Evolutionary conservation across 2,329 filamentous ascomycete species (phyloP).

Genomic region (Aspergillus udagawae): DNA sequence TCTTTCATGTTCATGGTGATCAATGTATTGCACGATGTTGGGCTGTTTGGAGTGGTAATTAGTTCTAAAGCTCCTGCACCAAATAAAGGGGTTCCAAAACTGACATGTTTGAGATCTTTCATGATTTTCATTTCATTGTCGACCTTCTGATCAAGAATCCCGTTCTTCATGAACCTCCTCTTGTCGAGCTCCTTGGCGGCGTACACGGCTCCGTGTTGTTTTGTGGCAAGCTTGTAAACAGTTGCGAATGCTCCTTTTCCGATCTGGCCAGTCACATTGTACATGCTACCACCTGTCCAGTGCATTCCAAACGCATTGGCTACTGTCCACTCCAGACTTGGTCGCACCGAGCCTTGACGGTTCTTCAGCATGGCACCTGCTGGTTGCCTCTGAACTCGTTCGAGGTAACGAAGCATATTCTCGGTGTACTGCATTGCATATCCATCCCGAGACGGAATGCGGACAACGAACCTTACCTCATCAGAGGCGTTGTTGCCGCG

Average conservation of each 20-base stretch:
- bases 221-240: slow-evolving; percentile 85
- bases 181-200: slow-evolving; percentile 96
- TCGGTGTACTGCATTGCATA: slow-evolving; percentile 62
- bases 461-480: slow-evolving; percentile 78
- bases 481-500: slow-evolving; percentile 46
- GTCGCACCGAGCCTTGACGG: slow-evolving; percentile 21
- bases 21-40: slow-evolving; percentile 88
- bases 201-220: slow-evolving; percentile 75
- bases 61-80: background rate
- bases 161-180: slow-evolving; percentile 87
- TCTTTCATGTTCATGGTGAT: slow-evolving; percentile 77
- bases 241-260: slow-evolving; percentile 94
- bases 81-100: slow-evolving; percentile 23
- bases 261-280: slow-evolving; percentile 76
- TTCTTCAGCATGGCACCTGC: slow-evolving; percentile 19
- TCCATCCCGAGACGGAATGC: slow-evolving; percentile 73
- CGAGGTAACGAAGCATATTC: slow-evolving; percentile 68
- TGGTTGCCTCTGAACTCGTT: slow-evolving; percentile 26
- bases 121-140: slow-evolving; percentile 98
- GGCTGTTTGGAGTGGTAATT: slow-evolving; percentile 45
- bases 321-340: slow-evolving; percentile 31
- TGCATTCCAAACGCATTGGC: slow-evolving; percentile 60
- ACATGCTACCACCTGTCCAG: slow-evolving; percentile 75
- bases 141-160: slow-evolving; percentile 81
- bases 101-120: slow-evolving; percentile 75